A percentile compares a stretch with the other conserved stretches of the same genome.
Evolutionary conservation across 208 protist species (phyloP).

Genomic region (Trypanosoma boissoni): DNA sequence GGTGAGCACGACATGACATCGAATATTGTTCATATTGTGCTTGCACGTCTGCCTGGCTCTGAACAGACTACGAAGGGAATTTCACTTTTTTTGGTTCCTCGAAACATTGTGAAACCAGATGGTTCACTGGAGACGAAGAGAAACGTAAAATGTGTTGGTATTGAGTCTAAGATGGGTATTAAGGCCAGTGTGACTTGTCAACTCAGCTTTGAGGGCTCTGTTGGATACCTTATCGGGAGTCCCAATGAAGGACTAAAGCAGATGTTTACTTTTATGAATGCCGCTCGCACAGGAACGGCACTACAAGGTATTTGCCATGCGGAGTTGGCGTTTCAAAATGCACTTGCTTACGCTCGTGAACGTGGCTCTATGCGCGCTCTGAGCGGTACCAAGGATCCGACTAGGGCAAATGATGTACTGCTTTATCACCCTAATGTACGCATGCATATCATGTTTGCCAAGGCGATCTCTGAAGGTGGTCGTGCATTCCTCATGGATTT

Average conservation of each 20-base stretch:
- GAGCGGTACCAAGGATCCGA: conserved; percentile 45
- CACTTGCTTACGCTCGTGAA: conserved; percentile 66
- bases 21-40: conserved; percentile 87
- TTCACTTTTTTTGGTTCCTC: conserved; percentile 90
- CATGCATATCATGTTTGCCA: conserved; percentile 73
- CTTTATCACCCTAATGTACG: conserved; percentile 81
- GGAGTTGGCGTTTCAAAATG: conserved; percentile 87
- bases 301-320: conserved; percentile 73
- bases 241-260: conserved; percentile 76
- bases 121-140: conserved; percentile 57
- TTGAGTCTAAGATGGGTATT: conserved; percentile 92
- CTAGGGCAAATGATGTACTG: conserved; percentile 58
- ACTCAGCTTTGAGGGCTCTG: conserved; percentile 79
- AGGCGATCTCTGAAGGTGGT: conserved; percentile 83
- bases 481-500: conserved; percentile 75
- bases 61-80: conserved; percentile 74
- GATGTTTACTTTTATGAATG: conserved; percentile 93
- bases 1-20: conserved; percentile 88
- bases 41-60: conserved; percentile 70
- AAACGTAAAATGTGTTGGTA: conserved; percentile 56
- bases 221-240: conserved; percentile 86
- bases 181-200: conserved; percentile 76
- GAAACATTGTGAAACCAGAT: conserved; percentile 62
- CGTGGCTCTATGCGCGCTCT: conserved; percentile 69
- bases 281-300: conserved; percentile 69